A percentile compares a stretch with the other conserved stretches of the same genome.
Conservation (phyloP, 2,329 filamentous ascomycete species). For the Xylariales sp. region DNA sequence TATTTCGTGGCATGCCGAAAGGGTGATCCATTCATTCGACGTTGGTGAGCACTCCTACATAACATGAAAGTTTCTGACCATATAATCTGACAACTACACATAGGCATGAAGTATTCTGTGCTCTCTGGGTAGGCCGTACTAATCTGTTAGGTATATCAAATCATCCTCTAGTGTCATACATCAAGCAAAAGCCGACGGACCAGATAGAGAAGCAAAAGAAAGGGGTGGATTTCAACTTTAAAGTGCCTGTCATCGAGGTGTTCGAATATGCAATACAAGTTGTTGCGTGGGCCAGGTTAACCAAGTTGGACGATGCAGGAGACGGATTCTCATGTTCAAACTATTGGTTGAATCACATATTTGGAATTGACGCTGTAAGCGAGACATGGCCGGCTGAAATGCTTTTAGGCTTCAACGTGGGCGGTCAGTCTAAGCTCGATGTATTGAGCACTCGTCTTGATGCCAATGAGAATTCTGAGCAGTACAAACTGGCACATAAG, state of each 20-base stretch:
- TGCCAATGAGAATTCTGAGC: constrained; percentile 6
- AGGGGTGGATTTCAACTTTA: no score
- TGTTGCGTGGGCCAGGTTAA: constrained; percentile 27
- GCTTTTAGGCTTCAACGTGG: constrained; percentile 9
- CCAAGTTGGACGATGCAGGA: constrained; percentile 16
- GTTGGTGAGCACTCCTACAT: no score
- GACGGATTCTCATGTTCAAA: constrained; percentile 18
- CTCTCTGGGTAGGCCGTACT: constrained; percentile 22
- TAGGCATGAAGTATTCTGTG: constrained; percentile 29
- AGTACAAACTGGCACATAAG: constrained; percentile 10
- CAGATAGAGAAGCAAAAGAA: no score
- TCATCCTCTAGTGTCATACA: constrained; percentile 21
- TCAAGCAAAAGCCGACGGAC: constrained; percentile 18
- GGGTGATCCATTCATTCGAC: constrained; percentile 32
- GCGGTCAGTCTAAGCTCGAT: constrained; percentile 14
- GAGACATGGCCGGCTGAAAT: constrained; percentile 12
- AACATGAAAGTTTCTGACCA: neutral
- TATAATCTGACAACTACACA: neutral
- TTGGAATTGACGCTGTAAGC: constrained; percentile 5
- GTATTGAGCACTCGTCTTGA: constrained; percentile 15
- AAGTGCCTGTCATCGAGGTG: constrained; percentile 20
- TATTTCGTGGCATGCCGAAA: constrained; percentile 33
- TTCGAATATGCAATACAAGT: constrained; percentile 34
- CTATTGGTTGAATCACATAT: constrained; percentile 15
- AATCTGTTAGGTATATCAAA: constrained; percentile 19